Conservation (phyloP, 768 basidiomycete genomes). For the Kwoniella newhampshirensis region DNA sequence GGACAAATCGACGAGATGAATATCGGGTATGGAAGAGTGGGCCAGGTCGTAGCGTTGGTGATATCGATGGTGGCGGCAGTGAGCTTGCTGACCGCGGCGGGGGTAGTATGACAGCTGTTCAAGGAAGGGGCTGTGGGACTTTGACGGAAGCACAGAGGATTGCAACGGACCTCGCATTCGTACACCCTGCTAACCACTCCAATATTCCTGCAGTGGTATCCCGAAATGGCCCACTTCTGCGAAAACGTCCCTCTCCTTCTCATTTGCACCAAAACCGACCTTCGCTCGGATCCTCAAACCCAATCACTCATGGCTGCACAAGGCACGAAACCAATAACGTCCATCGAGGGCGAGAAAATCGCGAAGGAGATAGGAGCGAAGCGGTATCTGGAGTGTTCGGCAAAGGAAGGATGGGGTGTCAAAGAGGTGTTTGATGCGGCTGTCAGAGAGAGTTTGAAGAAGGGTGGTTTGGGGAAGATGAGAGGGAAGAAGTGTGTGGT, state of each 20-base stretch:
- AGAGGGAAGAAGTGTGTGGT: conserved; percentile 73
- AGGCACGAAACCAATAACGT: conserved; percentile 66
- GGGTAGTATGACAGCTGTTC: too few relatives aligned
- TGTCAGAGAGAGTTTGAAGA: conserved; percentile 77
- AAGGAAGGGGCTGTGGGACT: too few relatives aligned
- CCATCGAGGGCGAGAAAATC: conserved; percentile 77
- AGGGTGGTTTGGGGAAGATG: conserved; percentile 70
- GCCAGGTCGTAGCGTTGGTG: too few relatives aligned
- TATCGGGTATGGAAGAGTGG: too few relatives aligned
- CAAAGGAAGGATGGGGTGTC: conserved; percentile 85
- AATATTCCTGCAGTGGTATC: conserved; percentile 53
- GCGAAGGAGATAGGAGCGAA: conserved; percentile 87
- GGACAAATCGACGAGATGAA: too few relatives aligned
- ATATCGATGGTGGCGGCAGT: not conserved
- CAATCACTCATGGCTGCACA: conserved; percentile 68
- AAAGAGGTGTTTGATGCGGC: conserved; percentile 89
- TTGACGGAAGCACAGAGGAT: too few relatives aligned
- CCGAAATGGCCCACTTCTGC: conserved; percentile 54
- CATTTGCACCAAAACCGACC: conserved; percentile 53
- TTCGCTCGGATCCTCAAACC: conserved; percentile 48
- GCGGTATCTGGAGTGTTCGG: conserved; percentile 88
- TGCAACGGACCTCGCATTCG: too few relatives aligned
- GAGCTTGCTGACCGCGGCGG: too few relatives aligned
- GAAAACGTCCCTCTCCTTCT: conserved; percentile 51
- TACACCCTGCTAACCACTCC: too few relatives aligned